These are phyloP conservation scores for Salix caprea DNA, from an alignment of 345 rosid genomes.

Conservation along the genomic window DNA sequence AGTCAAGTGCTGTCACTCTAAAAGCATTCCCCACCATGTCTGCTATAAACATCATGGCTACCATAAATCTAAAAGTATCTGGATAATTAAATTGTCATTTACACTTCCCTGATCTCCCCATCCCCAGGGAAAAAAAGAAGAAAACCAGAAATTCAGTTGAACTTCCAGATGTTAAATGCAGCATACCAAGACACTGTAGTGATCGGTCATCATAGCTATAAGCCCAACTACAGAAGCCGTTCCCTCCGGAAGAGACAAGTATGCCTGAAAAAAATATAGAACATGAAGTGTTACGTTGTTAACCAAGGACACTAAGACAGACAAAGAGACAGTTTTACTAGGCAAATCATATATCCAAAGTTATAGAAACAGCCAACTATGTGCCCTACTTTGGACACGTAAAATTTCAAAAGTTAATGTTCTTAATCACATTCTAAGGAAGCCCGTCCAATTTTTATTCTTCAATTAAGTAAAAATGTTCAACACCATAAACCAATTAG, in stretches of 20 bases:
- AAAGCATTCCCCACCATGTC: neutral
- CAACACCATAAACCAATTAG: neutral
- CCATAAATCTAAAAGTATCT: neutral
- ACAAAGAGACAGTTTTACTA: neutral
- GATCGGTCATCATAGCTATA: constrained; percentile 97
- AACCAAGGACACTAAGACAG: neutral
- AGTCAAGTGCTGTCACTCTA: neutral
- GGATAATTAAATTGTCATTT: neutral
- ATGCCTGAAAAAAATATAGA: constrained; percentile 49
- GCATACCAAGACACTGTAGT: constrained; percentile 81
- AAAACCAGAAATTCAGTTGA: neutral
- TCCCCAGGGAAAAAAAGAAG: neutral
- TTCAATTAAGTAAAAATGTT: neutral
- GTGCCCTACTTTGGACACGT: neutral
- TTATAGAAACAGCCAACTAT: neutral
- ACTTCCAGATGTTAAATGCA: neutral
- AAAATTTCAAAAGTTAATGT: neutral
- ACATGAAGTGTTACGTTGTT: neutral
- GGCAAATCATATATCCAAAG: neutral
- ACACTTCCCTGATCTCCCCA: neutral
- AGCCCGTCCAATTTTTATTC: neutral
- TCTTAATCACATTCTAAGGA: neutral
- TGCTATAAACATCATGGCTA: neutral
- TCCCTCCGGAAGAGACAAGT: constrained; percentile 93
- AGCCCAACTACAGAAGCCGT: constrained; percentile 92